Conservation (phyloP, 2,329 filamentous ascomycete genomes). For the Pleoardoris graminearum region DNA sequence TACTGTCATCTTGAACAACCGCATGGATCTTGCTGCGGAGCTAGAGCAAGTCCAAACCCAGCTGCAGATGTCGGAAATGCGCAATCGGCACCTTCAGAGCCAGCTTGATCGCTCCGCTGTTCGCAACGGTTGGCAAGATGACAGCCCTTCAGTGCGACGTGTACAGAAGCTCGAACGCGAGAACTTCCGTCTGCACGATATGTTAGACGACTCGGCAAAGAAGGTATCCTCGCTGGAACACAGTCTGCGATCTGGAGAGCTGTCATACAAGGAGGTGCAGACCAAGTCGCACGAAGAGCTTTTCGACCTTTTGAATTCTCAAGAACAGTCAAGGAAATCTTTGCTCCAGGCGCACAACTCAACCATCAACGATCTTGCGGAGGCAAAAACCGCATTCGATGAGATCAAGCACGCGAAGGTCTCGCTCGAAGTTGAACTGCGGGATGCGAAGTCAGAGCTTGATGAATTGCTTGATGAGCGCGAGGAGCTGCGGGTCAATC, state of each 20-base stretch:
- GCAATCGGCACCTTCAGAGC: conserved; percentile 87
- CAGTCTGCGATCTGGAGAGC: conserved; percentile 80
- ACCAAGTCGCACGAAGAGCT: conserved; percentile 93
- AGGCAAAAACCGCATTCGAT: conserved; percentile 86
- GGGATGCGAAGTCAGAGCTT: conserved; percentile 80
- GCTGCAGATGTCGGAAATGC: conserved; percentile 91
- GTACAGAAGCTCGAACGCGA: conserved; percentile 91
- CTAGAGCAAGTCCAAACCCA: conserved; percentile 93
- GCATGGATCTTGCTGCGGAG: conserved; percentile 88
- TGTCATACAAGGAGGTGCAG: conserved; percentile 88
- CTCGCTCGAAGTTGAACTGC: conserved; percentile 80
- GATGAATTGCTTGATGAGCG: conserved; percentile 76
- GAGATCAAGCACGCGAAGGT: conserved; percentile 81
- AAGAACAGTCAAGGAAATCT: conserved; percentile 83
- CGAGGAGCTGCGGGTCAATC: conserved; percentile 86
- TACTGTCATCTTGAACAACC: conserved; percentile 79
- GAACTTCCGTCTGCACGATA: conserved; percentile 88
- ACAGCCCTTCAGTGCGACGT: conserved; percentile 77
- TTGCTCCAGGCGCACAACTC: conserved; percentile 84
- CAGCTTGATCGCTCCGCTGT: conserved; percentile 75
- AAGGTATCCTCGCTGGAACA: conserved; percentile 90
- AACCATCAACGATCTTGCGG: conserved; percentile 79
- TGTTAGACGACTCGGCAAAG: conserved; percentile 90
- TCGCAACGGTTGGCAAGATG: conserved; percentile 66
- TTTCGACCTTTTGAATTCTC: conserved; percentile 86